Base-by-base conservation (phyloP, 345 rosid species). In the Mallotus nudiflorus region DNA sequence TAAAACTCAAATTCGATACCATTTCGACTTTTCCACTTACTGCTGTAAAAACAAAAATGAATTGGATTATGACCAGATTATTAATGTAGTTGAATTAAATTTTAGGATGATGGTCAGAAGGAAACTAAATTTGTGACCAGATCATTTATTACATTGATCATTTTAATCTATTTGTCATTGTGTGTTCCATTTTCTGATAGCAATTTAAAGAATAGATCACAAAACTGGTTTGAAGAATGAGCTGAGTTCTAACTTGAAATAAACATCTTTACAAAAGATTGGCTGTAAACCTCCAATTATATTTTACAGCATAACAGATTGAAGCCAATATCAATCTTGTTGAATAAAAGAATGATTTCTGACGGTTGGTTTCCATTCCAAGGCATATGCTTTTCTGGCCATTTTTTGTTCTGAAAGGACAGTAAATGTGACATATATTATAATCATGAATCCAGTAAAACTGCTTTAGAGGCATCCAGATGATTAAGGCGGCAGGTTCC, bases 401-500 rank as follows among this genome's bases (percentile, higher is more conserved):
- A 35, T 49, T 12, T 20, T 18, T 5, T n/a, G n/a, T 60, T n/a
- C 14, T 60, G n/a, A 7, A 29, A 52, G 51, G 61, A 24, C n/a
- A 49, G 40, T 0, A 16, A 45, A n/a, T 8, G 4, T 46, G 52
- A 33, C n/a, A 28, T 37, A 69, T 4, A n/a, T n/a, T 13, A 48
- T 12, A 11, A 68, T 75, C 82, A 83, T 63, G 75, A 73, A 65
- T 68, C 83, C 78, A 88, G 59, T 14, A 82, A 20, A 53, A 89
- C 76, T 19, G 98, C 82, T 77, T 82, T 91, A 2, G 90, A 63
- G 1, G 89, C 93, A 64, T 91, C 98, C 62, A 93, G 79, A 80
- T 91, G 94, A 84, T 89, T 93, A 51, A 93, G 78, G 50, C 96
- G 86, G 75, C 98, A 93, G 0, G 98, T 89, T 58, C 98, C 97